Conservation (phyloP, 2,329 filamentous ascomycete genomes). For the Penicillium sp. region DNA sequence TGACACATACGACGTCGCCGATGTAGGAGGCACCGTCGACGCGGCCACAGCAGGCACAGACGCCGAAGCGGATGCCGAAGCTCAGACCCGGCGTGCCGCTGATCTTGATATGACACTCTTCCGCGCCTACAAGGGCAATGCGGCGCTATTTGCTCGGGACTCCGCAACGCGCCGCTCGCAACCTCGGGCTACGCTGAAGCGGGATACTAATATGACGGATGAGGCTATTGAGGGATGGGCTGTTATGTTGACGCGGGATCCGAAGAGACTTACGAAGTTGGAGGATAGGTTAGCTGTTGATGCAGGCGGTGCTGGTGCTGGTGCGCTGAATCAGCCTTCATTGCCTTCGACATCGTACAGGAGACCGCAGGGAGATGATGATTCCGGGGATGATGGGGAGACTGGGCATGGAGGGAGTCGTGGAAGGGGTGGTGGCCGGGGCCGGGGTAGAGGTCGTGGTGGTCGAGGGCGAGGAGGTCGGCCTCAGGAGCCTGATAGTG, state of each 20-base stretch:
- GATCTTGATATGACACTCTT: slow-evolving; percentile 69
- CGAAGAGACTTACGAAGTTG: slow-evolving; percentile 64
- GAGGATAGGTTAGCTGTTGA: slow-evolving; percentile 69
- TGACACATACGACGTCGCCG: slow-evolving; percentile 90
- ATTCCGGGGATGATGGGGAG: slow-evolving; percentile 53
- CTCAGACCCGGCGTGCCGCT: slow-evolving; percentile 40
- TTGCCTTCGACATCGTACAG: slow-evolving; percentile 66
- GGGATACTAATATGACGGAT: slow-evolving; percentile 83
- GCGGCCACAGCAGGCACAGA: slow-evolving; percentile 48
- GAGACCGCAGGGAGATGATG: slow-evolving; percentile 35
- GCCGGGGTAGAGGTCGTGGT: slow-evolving; percentile 55
- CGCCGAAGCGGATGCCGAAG: slow-evolving; percentile 55
- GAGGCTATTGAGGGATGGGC: slow-evolving; percentile 94
- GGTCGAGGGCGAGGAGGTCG: slow-evolving; percentile 11
- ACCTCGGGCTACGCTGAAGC: slow-evolving; percentile 62
- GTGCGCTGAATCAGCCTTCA: slow-evolving; percentile 55
- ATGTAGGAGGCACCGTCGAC: slow-evolving; percentile 87
- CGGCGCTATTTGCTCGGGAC: slow-evolving; percentile 69
- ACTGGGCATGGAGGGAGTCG: slow-evolving; percentile 40
- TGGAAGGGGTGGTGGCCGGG: slow-evolving; percentile 48
- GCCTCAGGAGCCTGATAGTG: slow-evolving; percentile 58
- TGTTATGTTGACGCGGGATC: slow-evolving; percentile 75
- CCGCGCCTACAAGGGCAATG: slow-evolving; percentile 64
- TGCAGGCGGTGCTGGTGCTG: slow-evolving; percentile 47
- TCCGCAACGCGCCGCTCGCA: slow-evolving; percentile 65